phyloP scores from a whole-genome alignment of 31 red algal genomes.

The Asparagopsis taxiformis region DNA sequence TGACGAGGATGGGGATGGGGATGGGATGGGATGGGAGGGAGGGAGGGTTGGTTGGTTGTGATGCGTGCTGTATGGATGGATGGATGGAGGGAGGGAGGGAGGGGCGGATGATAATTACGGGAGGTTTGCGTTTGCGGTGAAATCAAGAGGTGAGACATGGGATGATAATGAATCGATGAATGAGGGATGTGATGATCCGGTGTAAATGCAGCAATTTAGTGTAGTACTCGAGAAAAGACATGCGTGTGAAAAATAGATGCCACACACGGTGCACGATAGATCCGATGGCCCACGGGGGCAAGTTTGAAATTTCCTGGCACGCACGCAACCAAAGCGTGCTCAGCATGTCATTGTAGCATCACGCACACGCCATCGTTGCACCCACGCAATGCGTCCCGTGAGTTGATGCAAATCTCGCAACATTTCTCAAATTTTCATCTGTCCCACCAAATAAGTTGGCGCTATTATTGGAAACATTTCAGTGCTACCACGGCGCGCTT shows the following conservation, averaged over 20 bases:
- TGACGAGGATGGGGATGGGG: constrained; percentile 12
- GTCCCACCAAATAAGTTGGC: neutral
- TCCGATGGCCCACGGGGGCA: neutral
- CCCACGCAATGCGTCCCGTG: neutral
- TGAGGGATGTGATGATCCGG: neutral
- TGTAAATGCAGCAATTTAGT: neutral
- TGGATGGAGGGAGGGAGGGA: neutral
- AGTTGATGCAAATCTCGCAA: neutral
- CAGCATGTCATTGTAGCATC: too few species aligned
- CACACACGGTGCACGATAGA: neutral
- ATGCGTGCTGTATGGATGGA: neutral
- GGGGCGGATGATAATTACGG: neutral
- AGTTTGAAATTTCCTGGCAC: too few species aligned
- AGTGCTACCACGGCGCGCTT: too few species aligned
- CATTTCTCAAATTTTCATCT: neutral
- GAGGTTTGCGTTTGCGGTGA: too few species aligned
- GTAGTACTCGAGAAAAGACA: neutral
- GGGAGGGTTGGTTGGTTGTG: neutral
- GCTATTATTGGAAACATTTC: too few species aligned
- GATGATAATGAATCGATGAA: too few species aligned
- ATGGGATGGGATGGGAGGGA: neutral
- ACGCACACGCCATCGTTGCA: neutral
- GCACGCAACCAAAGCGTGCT: too few species aligned
- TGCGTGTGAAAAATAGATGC: neutral
- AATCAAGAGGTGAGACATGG: too few species aligned